Base-by-base conservation (phyloP, 768 basidiomycete genomes). In the Phaffia tasmanica region DNA sequence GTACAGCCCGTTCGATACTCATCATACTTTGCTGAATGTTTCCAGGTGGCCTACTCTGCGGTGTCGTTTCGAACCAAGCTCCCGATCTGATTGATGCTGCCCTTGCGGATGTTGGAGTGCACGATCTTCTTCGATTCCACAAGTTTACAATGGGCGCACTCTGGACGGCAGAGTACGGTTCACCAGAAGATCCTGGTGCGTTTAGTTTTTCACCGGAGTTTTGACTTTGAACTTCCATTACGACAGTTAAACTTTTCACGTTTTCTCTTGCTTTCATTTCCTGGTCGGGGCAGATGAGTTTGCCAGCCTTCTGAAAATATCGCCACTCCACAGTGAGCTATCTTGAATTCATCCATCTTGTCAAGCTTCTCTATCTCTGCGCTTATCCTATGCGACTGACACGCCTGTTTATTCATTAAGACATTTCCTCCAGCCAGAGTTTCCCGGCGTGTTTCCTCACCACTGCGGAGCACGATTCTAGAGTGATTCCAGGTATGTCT, bases 131-230 rank as follows among this genome's bases (percentile, higher is more conserved):
- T 18, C 61, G 67, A 3, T 68, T 68, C 35, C 61, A 68, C 49
- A 50, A 58, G 46, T 68, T 62, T 15, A 68, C 67, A 1, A 68
- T 68, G 67, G 67, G 67, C 49, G 48, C 32, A 3, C 61, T 68
- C 19, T 68, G 67, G 62, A 59, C 56, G 46, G 56, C 67, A 42
- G 67, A 68, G 57, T 68, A 68, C 49, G 67, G 67, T 23, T 30
- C 49, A 15, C 67, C 67, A 2, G 67, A 63, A 18, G 46, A 42
- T 42, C 11, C 35, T 42, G 35, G 35, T 42, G 4, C 35, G 35
- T 42, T 11, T 42, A 5, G 35, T 42, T 42, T 11, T 42, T 42
- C 11, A 5, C 35, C 4, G 4, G 11, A 42, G 11, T 11, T 42
- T 42, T 11, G 6, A 42, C 35, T 42, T 11, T 11, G 11, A 42